Conservation (phyloP, 306 rosid species). For the Trifolium dubium region DNA sequence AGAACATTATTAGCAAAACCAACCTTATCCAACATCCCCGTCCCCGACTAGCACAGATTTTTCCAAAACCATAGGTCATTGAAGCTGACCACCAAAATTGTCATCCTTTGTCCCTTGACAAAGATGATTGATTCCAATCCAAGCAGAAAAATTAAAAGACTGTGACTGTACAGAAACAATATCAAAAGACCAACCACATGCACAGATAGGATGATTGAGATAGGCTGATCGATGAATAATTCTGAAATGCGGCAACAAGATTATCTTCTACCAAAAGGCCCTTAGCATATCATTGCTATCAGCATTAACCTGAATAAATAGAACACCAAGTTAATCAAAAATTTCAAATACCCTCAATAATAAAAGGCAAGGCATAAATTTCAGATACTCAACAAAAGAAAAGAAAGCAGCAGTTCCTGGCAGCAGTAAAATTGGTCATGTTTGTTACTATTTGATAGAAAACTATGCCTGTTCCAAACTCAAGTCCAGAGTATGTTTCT, state of each 20-base stretch:
- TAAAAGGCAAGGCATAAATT: background rate
- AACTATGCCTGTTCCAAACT: too few relatives aligned
- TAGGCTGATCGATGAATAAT: slow-evolving; percentile 28
- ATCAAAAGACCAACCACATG: slow-evolving; percentile 35
- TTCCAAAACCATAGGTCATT: slow-evolving; percentile 37
- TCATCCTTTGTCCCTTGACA: slow-evolving; percentile 47
- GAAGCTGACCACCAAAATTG: slow-evolving; percentile 49
- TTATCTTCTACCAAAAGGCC: slow-evolving; percentile 62
- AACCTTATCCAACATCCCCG: slow-evolving; percentile 50
- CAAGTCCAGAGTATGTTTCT: too few relatives aligned
- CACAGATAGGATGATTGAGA: slow-evolving; percentile 12
- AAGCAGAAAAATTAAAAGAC: slow-evolving; percentile 29
- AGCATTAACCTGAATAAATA: slow-evolving; percentile 50
- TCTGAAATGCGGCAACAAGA: slow-evolving; percentile 35
- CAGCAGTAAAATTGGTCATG: background rate
- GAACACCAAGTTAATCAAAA: slow-evolving; percentile 16
- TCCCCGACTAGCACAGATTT: slow-evolving; percentile 32
- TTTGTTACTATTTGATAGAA: background rate
- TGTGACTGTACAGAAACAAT: slow-evolving; percentile 39
- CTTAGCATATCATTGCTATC: slow-evolving; percentile 38
- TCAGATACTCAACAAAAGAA: background rate
- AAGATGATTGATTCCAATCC: slow-evolving; percentile 44
- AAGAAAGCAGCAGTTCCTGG: background rate
- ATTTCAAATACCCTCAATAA: background rate
- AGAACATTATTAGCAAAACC: slow-evolving; percentile 46